Base-by-base conservation (phyloP, 805 yeast genomes). In the Ogataea chonburiensis region DNA sequence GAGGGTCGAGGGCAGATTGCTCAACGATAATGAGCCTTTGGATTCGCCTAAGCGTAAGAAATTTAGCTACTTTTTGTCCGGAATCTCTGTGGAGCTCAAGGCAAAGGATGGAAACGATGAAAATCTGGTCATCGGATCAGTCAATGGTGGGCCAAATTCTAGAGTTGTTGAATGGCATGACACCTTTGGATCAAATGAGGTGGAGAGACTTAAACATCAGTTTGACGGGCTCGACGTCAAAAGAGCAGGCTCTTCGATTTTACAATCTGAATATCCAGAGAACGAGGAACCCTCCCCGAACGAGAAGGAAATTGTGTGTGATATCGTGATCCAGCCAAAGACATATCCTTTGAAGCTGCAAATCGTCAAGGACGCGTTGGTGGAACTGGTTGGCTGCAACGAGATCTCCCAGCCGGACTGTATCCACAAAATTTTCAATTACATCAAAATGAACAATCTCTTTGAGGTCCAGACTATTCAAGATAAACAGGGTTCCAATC, bases 201-300 rank as follows among this genome's bases (percentile, higher is more conserved):
- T 46, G 9, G 61, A 62, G 45, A 52, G 60, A 32, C 49, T 52
- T 40, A 47, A 56, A 31, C 62, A 58, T 40, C 67, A 79, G 35
- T 91, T 91, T 57, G 98, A 93, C 60, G 97, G 95, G 1, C 63
- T 93, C 38, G 97, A 89, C 55, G 75, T 93, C 38, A 83, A 83
- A 53, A 77, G 98, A 52, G 66, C 73, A 12, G 98, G 98, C 3
- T 49, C 59, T 5, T 60, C 64, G 14, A 45, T 61, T 22, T 59
- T 61, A 5, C 22, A 37, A 5, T 30, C 36, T 19, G 55, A 48
- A 27, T 28, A 50, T 5, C 48, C 53, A 6, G 50, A 53, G 24
- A 52, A 53, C 12, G 56, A 55, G 15, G 29, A 28, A 15, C 52
- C 51, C 5, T 45, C 38, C 7, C 36, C 51, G 2, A 42, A 43